Evolutionary conservation across 176 grass and related monocot genomes (phyloP).

Genomic region (Thalia dealbata): DNA sequence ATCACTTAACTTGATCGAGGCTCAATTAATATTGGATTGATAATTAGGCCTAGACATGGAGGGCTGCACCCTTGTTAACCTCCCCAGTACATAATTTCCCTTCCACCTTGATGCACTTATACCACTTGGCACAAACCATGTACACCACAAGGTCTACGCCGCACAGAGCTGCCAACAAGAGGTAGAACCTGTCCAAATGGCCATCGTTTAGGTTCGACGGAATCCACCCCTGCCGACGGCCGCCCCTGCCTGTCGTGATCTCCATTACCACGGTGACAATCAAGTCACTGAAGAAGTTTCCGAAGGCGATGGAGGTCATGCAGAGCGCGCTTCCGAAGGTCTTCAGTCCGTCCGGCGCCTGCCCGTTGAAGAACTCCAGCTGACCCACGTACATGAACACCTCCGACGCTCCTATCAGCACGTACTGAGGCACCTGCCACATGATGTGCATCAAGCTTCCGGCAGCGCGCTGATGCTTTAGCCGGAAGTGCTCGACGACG

Average conservation of each 20-base stretch:
- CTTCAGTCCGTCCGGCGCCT: constrained; percentile 43
- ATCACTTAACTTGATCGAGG: no score
- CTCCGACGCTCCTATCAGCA: constrained; percentile 55
- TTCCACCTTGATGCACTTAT: constrained; percentile 26
- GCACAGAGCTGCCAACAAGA: constrained; percentile 37
- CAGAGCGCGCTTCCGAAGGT: constrained; percentile 59
- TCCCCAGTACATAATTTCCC: neutral
- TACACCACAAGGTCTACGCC: constrained; percentile 28
- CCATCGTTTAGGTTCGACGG: constrained; percentile 51
- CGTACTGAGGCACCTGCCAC: constrained; percentile 67
- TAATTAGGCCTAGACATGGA: no score
- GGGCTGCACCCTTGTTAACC: neutral
- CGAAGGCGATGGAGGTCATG: constrained; percentile 53
- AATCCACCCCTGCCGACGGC: constrained; percentile 35
- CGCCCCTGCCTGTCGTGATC: constrained; percentile 19
- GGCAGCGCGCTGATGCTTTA: constrained; percentile 1
- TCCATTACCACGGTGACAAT: constrained; percentile 36
- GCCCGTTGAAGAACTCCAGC: constrained; percentile 62
- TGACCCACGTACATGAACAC: constrained; percentile 67
- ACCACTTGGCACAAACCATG: constrained; percentile 38
- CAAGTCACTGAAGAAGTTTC: constrained; percentile 36
- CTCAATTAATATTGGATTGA: neutral
- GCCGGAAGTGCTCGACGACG: constrained; percentile 33
- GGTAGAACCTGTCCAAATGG: constrained; percentile 60
- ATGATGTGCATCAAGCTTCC: constrained; percentile 32